phyloP scores from a whole-genome alignment of 2,329 filamentous ascomycete genomes.

The Claviceps sp. region DNA sequence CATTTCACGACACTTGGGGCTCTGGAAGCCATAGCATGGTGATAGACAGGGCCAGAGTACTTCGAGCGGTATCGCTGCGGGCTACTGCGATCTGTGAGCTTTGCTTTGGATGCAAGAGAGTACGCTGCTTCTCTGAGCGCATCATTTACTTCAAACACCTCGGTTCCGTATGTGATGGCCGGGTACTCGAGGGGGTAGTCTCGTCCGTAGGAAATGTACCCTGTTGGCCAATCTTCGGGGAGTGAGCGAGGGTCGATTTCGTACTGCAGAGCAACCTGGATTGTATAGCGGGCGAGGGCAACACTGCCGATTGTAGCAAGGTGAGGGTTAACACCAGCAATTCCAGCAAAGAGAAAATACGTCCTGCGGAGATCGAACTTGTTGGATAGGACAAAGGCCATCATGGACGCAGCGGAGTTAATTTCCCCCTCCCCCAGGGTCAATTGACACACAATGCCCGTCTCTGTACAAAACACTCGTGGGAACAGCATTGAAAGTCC shows the following conservation, averaged over 20 bases:
- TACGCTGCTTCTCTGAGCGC: conserved; percentile 41
- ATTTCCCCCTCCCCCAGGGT: conserved; percentile 59
- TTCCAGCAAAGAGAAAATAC: conserved; percentile 60
- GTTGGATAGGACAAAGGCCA: conserved; percentile 46
- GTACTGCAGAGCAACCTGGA: conserved; percentile 65
- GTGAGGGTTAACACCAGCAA: conserved; percentile 61
- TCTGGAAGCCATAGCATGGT: conserved; percentile 28
- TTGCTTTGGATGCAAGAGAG: conserved; percentile 34
- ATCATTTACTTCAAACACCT: conserved; percentile 54
- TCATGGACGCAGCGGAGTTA: conserved; percentile 56
- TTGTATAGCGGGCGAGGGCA: conserved; percentile 53
- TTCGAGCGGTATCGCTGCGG: conserved; percentile 39
- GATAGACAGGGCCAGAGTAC: conserved; percentile 30
- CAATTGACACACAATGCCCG: conserved; percentile 52
- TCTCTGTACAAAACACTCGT: conserved; percentile 46
- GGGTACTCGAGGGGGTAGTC: conserved; percentile 43
- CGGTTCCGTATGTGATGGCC: conserved; percentile 48
- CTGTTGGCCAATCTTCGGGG: conserved; percentile 48
- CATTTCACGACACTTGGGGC: conserved; percentile 47
- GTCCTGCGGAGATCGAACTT: conserved; percentile 51
- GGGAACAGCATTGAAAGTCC: conserved; percentile 55
- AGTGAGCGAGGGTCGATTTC: conserved; percentile 61
- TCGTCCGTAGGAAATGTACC: conserved; percentile 54
- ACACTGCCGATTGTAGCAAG: conserved; percentile 52
- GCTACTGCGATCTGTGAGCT: conserved; percentile 34